A percentile compares a stretch with the other conserved stretches of the same genome.
phyloP scores from a whole-genome alignment of 2,329 filamentous ascomycete species.

The Rhytidhysteron rufulum region DNA sequence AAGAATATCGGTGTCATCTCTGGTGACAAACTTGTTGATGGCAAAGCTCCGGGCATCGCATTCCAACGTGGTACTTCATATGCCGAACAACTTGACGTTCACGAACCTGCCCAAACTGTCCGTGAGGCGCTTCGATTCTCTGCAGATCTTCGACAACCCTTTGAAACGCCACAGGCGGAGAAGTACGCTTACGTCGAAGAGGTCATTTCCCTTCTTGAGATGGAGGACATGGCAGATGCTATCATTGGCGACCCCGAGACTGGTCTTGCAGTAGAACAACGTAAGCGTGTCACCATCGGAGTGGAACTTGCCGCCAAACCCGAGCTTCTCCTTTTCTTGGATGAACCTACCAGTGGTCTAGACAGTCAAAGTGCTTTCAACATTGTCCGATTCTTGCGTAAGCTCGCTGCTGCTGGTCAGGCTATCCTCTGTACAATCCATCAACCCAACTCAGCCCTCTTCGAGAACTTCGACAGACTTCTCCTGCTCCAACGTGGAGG shows the following conservation, averaged over 20 bases:
- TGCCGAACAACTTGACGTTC: constrained; percentile 63
- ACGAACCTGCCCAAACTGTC: constrained; percentile 60
- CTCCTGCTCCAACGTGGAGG: constrained; percentile 75
- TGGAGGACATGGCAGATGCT: constrained; percentile 63
- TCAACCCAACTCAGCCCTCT: constrained; percentile 80
- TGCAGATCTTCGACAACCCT: constrained; percentile 60
- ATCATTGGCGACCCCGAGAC: constrained; percentile 60
- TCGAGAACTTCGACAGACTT: constrained; percentile 83
- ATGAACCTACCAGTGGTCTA: constrained; percentile 74
- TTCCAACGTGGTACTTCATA: constrained; percentile 64
- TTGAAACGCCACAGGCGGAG: constrained; percentile 53
- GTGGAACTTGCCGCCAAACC: constrained; percentile 63
- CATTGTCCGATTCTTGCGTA: constrained; percentile 73
- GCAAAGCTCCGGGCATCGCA: constrained; percentile 52
- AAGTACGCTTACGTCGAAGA: constrained; percentile 66
- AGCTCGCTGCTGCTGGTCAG: constrained; percentile 74
- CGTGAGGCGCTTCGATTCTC: constrained; percentile 65
- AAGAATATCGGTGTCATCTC: constrained; percentile 63
- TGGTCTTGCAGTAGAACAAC: constrained; percentile 63
- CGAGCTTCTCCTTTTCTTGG: constrained; percentile 70
- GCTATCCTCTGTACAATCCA: constrained; percentile 90
- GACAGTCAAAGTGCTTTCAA: constrained; percentile 71
- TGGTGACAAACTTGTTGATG: constrained; percentile 62
- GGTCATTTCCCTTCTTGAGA: constrained; percentile 60
- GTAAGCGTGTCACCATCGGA: constrained; percentile 63